Base-by-base conservation (phyloP, 2,329 filamentous ascomycete species). In the Eurotiales sp. region DNA sequence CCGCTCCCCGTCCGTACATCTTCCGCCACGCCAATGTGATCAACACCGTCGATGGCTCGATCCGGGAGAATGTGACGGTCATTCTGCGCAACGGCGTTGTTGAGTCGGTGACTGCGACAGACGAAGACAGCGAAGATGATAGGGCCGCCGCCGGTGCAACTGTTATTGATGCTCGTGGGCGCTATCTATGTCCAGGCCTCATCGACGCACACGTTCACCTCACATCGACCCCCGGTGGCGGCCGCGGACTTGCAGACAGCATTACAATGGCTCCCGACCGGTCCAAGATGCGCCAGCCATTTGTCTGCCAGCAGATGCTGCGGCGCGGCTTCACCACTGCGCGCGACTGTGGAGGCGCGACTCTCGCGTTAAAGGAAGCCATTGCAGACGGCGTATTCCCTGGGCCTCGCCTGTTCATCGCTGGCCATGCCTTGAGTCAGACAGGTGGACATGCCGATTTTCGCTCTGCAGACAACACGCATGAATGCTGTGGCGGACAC, bases 401-500 rank as follows among this genome's bases (percentile, higher is more conserved):
- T 1, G 81, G 80, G 0, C 82, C 81, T 0, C 65, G 80, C 10
- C 60, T 84, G 3, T 81, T 82, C 61, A 78, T 81, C 23, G 71
- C 78, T 1, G 76, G 76, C 7, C 72, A 77, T 46, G 79, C 76
- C 0, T 71, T 84, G 5, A 77, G 73, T 3, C 81, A 84, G 62
- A 81, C 80, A 0, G 81, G 80, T 1, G 81, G 82, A 0, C 81
- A 84, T 56, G 78, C 73, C 3, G 80, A 84, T 59, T 59, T 73
- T n/a, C 67, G 74, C 2, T 64, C 70, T 0, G 62, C 69, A 2
- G 75, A 81, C 53, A 67, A 67, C 12, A 52, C 50, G 19, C 44
- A 59, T 3, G 56, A 61, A 7, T 81, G 78, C 61, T 82, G 79
- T 56, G 72, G 74, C 0, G 74, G 76, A 0, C 65, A 68, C 2